phyloP scores from a whole-genome alignment of 1,284 basidiomycete species.

The Ceratobasidium sp. region DNA sequence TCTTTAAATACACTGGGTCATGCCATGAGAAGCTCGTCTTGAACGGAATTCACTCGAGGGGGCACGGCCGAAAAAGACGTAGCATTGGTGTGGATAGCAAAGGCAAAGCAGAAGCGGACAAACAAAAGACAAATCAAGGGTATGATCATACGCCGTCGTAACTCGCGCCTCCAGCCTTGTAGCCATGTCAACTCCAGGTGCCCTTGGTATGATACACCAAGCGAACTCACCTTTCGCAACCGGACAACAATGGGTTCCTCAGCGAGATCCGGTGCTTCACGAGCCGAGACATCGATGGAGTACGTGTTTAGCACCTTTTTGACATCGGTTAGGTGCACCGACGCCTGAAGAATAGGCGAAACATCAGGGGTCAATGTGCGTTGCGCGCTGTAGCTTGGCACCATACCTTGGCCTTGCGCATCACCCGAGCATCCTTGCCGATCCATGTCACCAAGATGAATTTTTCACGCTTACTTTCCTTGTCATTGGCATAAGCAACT shows the following conservation, averaged over 20 bases:
- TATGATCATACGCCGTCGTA: constrained; percentile 50
- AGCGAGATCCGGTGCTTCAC: constrained; percentile 81
- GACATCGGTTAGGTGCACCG: constrained; percentile 87
- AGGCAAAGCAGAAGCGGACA: constrained; percentile 1
- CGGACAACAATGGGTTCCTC: constrained; percentile 79
- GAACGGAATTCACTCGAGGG: too few species aligned
- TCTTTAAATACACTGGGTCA: too few species aligned
- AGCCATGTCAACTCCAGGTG: constrained; percentile 10
- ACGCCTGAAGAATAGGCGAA: constrained; percentile 67
- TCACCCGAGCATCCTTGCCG: constrained; percentile 83
- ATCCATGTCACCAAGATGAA: constrained; percentile 93
- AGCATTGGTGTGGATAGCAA: constrained; percentile 14
- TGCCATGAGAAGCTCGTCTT: too few species aligned
- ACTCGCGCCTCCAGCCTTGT: constrained; percentile 51
- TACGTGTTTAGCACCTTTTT: constrained; percentile 80
- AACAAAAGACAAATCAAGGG: not conserved
- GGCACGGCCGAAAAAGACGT: constrained; percentile 10
- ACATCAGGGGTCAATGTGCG: not conserved
- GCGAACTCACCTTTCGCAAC: constrained; percentile 73
- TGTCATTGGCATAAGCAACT: constrained; percentile 86
- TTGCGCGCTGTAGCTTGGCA: not conserved
- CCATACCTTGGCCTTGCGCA: constrained; percentile 88
- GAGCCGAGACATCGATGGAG: constrained; percentile 87
- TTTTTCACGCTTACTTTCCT: constrained; percentile 87
- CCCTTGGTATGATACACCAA: not conserved